Percentiles rank a stretch among this genome's conserved stretches.
These are phyloP conservation scores for Sporothrix mexicana DNA, from an alignment of 2,329 filamentous ascomycete species.

Conservation along the genomic window DNA sequence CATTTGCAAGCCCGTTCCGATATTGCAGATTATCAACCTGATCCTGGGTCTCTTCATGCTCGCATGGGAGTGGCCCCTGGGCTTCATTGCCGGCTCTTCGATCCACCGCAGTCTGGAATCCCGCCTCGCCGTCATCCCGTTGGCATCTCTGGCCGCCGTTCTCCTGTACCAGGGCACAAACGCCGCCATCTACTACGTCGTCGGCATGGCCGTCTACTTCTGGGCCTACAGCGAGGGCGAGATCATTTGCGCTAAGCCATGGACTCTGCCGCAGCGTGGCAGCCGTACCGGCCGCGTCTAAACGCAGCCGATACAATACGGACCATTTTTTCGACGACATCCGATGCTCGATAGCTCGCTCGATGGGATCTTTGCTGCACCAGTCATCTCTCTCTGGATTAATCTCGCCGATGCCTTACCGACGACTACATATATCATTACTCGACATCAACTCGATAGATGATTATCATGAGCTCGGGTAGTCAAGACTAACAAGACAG, in stretches of 20 bases:
- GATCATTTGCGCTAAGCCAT: conserved; percentile 72
- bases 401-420: conserved; percentile 5
- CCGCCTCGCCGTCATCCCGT: conserved; percentile 79
- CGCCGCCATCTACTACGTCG: conserved; percentile 86
- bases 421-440: background rate
- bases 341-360: background rate
- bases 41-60: conserved; percentile 78
- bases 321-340: conserved; percentile 1
- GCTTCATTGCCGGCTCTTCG: conserved; percentile 73
- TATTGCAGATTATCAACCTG: conserved; percentile 89
- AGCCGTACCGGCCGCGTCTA: conserved; percentile 35
- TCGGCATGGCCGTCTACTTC: conserved; percentile 87
- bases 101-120: conserved; percentile 89
- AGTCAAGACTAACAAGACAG: background rate
- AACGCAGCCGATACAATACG: background rate
- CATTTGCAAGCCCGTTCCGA: conserved; percentile 84
- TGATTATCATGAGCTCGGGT: background rate
- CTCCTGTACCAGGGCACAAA: conserved; percentile 94
- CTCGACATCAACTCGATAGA: background rate
- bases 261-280: conserved; percentile 68
- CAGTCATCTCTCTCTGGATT: conserved; percentile 1
- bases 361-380: background rate
- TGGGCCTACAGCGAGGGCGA: conserved; percentile 98
- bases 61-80: conserved; percentile 89
- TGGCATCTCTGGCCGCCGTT: conserved; percentile 74